phyloP scores from a whole-genome alignment of 371 early-diverging fungal genomes.

The Apophysomyces sp. region DNA sequence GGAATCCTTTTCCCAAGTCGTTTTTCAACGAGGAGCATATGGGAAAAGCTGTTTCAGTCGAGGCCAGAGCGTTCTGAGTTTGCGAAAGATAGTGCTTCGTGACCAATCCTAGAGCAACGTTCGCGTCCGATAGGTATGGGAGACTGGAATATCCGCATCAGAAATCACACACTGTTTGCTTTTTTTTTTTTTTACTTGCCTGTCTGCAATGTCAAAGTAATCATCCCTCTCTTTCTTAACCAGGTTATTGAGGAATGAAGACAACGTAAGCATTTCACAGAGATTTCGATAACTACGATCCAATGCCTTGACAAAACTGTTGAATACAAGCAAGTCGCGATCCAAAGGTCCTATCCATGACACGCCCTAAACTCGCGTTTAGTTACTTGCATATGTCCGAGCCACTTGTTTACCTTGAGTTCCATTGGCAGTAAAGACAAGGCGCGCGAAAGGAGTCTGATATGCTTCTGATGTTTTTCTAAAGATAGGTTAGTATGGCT shows the following conservation, averaged over 20 bases:
- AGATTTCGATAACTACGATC: conserved; percentile 62
- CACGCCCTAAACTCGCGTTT: conserved; percentile 28
- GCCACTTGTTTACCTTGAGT: conserved; percentile 28
- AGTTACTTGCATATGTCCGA: not conserved
- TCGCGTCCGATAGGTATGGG: conserved; percentile 52
- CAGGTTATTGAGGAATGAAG: conserved; percentile 52
- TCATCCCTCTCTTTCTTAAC: conserved; percentile 54
- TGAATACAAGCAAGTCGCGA: conserved; percentile 75
- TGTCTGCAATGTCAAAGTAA: conserved; percentile 49
- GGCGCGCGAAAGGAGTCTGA: conserved; percentile 55
- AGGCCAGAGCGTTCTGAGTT: conserved; percentile 23
- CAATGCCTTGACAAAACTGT: conserved; percentile 63
- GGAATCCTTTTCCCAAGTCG: conserved; percentile 48
- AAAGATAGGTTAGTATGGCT: conserved; percentile 14
- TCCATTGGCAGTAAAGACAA: conserved; percentile 55
- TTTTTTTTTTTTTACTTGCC: conserved; percentile 22
- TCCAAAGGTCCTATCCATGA: conserved; percentile 68
- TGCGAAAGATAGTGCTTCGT: conserved; percentile 48
- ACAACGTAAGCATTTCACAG: conserved; percentile 59
- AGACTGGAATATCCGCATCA: conserved; percentile 29
- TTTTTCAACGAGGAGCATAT: conserved; percentile 34
- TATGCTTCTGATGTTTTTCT: conserved; percentile 37
- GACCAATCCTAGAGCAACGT: conserved; percentile 55
- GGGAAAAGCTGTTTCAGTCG: conserved; percentile 43
- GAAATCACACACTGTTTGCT: not conserved